Percentiles rank a stretch among this genome's conserved stretches.
phyloP scores from a whole-genome alignment of 306 rosid species.

The Rosa rugosa region DNA sequence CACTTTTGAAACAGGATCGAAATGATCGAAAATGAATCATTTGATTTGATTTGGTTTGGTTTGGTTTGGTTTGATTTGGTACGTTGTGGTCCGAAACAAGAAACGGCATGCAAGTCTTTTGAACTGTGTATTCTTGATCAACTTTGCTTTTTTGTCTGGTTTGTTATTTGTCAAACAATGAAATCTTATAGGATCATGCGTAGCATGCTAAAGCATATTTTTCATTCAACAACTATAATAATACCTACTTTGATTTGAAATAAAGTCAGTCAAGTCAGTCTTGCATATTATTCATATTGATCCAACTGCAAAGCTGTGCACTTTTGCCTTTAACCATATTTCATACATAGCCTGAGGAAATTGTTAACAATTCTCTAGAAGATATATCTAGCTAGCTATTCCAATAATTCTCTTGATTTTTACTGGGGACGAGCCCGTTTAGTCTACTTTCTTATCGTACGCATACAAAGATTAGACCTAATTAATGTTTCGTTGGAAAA shows the following conservation, averaged over 20 bases:
- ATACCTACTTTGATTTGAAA: conserved; percentile 36
- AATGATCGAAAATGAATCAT: background rate
- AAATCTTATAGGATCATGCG: conserved; percentile 52
- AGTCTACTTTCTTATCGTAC: background rate
- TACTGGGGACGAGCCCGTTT: background rate
- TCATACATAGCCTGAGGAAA: background rate
- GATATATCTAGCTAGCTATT: background rate
- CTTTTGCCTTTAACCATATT: background rate
- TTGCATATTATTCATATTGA: background rate
- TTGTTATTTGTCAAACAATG: conserved; percentile 29
- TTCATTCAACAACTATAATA: conserved; percentile 20
- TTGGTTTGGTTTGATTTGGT: background rate
- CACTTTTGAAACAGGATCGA: background rate
- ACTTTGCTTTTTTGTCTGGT: background rate
- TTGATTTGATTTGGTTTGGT: background rate
- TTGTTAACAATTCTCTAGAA: background rate
- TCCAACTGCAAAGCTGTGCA: background rate
- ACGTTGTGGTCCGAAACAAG: conserved; percentile 1
- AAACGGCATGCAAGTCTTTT: background rate
- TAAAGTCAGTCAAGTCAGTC: conserved; percentile 27
- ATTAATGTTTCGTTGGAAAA: background rate
- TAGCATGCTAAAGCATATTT: conserved; percentile 33
- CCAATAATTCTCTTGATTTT: background rate
- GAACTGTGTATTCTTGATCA: background rate
- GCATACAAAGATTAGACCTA: background rate